Evolutionary conservation across 2,329 filamentous ascomycete genomes (phyloP).

Genomic region (Colletotrichum zoysiae): DNA sequence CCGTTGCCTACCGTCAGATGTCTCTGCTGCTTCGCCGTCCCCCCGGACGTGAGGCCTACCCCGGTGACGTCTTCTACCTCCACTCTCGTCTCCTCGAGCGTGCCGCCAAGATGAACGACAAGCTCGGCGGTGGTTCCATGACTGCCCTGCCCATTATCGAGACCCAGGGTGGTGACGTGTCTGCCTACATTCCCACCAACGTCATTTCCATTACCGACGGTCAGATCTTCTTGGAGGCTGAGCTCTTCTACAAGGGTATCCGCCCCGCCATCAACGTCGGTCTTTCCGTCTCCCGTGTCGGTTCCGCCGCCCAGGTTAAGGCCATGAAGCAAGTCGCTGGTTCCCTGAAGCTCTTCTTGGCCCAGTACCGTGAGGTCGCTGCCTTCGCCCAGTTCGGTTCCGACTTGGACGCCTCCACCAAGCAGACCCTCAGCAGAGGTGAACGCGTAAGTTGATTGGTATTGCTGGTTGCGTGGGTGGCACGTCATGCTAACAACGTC

Average conservation of each 20-base stretch:
- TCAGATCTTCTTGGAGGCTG: conserved; percentile 99
- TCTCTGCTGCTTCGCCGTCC: conserved; percentile 97
- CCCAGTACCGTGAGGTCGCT: conserved; percentile 99
- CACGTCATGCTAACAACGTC: conserved; percentile 34
- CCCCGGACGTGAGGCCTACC: conserved; percentile 98
- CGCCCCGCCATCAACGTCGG: conserved; percentile 99
- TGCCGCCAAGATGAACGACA: conserved; percentile 98
- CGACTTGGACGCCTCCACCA: conserved; percentile 97
- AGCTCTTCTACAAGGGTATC: conserved; percentile 99
- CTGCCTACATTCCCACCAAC: conserved; percentile 99
- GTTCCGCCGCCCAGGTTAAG: conserved; percentile 99
- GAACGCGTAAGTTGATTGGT: conserved; percentile 81
- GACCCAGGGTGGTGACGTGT: conserved; percentile 99
- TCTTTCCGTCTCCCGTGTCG: conserved; percentile 99
- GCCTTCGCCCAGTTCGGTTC: conserved; percentile 99
- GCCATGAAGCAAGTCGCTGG: conserved; percentile 99
- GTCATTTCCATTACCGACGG: conserved; percentile 99
- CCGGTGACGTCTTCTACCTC: conserved; percentile 99
- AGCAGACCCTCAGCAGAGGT: conserved; percentile 98
- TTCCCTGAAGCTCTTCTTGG: conserved; percentile 99
- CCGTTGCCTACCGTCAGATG: conserved; percentile 98
- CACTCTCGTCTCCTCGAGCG: conserved; percentile 99
- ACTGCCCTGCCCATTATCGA: conserved; percentile 98
- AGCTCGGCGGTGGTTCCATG: conserved; percentile 93
- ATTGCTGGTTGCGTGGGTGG: neutral